Conservation (phyloP, 441 rosid genomes). For the Kokia cookei region DNA sequence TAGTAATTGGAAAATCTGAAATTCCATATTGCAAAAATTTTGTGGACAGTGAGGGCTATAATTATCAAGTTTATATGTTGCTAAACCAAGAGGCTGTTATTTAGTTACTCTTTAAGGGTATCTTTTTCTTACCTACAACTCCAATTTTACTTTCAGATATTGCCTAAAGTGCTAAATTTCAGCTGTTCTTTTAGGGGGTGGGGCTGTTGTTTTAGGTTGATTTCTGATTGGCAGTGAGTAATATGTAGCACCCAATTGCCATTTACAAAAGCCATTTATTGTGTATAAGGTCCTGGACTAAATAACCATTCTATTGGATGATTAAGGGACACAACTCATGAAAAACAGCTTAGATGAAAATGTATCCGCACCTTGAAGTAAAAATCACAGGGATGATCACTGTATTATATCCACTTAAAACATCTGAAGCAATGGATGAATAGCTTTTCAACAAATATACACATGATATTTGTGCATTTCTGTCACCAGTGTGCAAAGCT, state of each 20-base stretch:
- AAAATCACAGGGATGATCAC: constrained; percentile 72
- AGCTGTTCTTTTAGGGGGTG: neutral
- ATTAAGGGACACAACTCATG: neutral
- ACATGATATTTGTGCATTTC: constrained; percentile 77
- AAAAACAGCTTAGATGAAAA: neutral
- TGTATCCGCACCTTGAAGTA: constrained; percentile 64
- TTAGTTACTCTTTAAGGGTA: neutral
- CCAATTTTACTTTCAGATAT: neutral
- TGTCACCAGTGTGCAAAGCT: constrained; percentile 76
- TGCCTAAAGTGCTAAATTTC: neutral
- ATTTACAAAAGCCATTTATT: neutral
- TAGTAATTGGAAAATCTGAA: neutral
- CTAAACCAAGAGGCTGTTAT: neutral
- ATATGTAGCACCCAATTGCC: neutral
- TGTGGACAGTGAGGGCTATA: neutral
- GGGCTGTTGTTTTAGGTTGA: neutral
- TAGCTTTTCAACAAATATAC: constrained; percentile 80
- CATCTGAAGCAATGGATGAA: constrained; percentile 75
- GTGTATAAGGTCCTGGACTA: neutral
- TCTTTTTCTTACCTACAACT: neutral
- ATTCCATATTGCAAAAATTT: neutral
- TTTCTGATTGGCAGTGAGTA: neutral
- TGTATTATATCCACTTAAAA: constrained; percentile 64
- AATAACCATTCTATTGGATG: neutral
- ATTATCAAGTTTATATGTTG: neutral